phyloP scores from a whole-genome alignment of 768 basidiomycete genomes.

The Pilatotrama ljubarskyi region DNA sequence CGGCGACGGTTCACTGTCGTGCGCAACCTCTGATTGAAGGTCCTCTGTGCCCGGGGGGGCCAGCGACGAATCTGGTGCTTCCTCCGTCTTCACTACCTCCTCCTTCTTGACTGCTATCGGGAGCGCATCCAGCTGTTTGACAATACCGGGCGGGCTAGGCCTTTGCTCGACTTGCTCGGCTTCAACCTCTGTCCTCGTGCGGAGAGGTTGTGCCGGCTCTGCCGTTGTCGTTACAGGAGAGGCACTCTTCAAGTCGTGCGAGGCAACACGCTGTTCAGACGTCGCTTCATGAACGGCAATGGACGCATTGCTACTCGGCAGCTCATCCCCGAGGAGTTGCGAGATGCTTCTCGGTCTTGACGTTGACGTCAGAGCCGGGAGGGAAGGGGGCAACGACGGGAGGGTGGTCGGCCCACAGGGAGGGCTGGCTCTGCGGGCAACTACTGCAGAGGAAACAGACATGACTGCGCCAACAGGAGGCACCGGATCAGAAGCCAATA shows the following conservation, averaged over 20 bases:
- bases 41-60: not conserved
- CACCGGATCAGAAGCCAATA: too few species aligned
- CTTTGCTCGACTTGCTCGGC: not conserved
- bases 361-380: not conserved
- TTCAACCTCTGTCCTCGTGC: too few species aligned
- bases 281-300: not conserved
- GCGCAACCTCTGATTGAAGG: not conserved
- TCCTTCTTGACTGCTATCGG: not conserved
- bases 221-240: not conserved
- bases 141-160: too few species aligned
- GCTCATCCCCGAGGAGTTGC: constrained; percentile 1
- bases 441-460: not conserved
- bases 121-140: not conserved
- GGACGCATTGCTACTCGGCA: not conserved
- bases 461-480: too few species aligned
- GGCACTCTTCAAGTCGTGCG: not conserved
- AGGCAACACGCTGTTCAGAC: not conserved
- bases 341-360: constrained; percentile 8
- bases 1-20: not conserved
- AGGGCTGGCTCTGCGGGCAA: too few species aligned
- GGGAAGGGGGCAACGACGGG: not conserved
- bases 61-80: not conserved
- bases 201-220: not conserved
- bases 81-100: constrained; percentile 1
- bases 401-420: too few species aligned